Percentiles rank a stretch among this genome's conserved stretches.
Evolutionary conservation across 352 stramenopile genomes (phyloP).

Genomic region (Phytopythium chamaehyphon): DNA sequence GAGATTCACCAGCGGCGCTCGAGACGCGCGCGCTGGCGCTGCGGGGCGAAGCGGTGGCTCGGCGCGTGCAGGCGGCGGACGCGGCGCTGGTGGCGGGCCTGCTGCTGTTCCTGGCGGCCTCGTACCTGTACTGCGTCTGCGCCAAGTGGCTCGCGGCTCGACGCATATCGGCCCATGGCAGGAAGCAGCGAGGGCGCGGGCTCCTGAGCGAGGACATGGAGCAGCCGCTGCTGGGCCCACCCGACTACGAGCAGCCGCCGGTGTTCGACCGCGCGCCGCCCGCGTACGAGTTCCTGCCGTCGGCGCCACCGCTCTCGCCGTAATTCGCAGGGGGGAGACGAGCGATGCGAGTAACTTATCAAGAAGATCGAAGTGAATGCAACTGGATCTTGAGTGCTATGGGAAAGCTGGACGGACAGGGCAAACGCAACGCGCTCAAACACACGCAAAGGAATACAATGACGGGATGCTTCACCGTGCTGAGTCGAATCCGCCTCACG

Average conservation of each 20-base stretch:
- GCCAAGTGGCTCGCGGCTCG: slow-evolving; percentile 25
- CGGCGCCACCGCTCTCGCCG: slow-evolving; percentile 43
- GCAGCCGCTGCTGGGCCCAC: slow-evolving; percentile 47
- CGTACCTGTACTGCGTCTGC: slow-evolving; percentile 48
- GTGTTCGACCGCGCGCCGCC: slow-evolving; percentile 30
- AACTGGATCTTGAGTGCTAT: too few relatives aligned
- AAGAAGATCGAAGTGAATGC: too few relatives aligned
- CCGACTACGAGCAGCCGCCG: slow-evolving; percentile 33
- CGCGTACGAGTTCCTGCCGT: slow-evolving; percentile 57
- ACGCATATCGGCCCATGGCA: slow-evolving; percentile 6
- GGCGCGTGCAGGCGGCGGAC: slow-evolving; percentile 29
- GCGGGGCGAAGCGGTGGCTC: neutral
- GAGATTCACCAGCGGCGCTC: slow-evolving; percentile 1
- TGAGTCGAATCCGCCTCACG: neutral
- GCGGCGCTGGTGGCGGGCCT: slow-evolving; percentile 34
- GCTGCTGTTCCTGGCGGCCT: slow-evolving; percentile 40
- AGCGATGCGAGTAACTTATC: neutral
- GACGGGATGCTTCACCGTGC: neutral
- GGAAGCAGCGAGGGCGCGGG: slow-evolving; percentile 11
- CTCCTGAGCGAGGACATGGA: slow-evolving; percentile 60
- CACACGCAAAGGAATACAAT: too few relatives aligned
- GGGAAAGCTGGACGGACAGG: too few relatives aligned
- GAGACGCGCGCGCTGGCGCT: slow-evolving; percentile 2
- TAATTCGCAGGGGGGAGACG: slow-evolving; percentile 3
- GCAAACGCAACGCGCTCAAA: too few relatives aligned